These are phyloP conservation scores for Pyrenochaeta sp. DNA, from an alignment of 2,329 filamentous ascomycete species.

Conservation along the genomic window DNA sequence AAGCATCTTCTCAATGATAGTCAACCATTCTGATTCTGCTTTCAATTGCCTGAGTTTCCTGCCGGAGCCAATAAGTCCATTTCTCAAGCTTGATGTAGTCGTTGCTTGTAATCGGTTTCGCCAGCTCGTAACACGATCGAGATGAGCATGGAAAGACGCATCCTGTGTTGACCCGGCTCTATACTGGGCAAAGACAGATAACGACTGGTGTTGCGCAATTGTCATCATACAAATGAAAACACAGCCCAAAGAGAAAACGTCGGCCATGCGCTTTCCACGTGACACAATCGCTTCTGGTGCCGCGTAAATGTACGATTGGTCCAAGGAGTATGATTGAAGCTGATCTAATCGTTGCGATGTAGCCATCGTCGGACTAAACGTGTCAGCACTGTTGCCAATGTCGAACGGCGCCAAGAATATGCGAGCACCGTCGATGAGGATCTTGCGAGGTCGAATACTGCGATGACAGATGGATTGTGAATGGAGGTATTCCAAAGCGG, in stretches of 20 bases:
- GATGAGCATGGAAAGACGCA: slow-evolving; percentile 49
- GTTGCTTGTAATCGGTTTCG: slow-evolving; percentile 40
- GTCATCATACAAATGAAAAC: slow-evolving; percentile 51
- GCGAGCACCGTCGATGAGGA: slow-evolving; percentile 45
- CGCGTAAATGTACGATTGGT: slow-evolving; percentile 48
- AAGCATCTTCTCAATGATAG: slow-evolving; percentile 48
- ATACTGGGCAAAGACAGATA: slow-evolving; percentile 44
- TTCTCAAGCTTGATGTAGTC: slow-evolving; percentile 39
- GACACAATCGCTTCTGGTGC: slow-evolving; percentile 48
- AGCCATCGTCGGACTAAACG: slow-evolving; percentile 35
- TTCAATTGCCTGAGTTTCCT: slow-evolving; percentile 42
- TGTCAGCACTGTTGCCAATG: slow-evolving; percentile 38
- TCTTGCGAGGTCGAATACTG: slow-evolving; percentile 49
- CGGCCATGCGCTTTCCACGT: slow-evolving; percentile 46
- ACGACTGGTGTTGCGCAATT: slow-evolving; percentile 44
- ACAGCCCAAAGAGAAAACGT: slow-evolving; percentile 51
- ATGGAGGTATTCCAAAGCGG: slow-evolving; percentile 49
- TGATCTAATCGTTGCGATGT: slow-evolving; percentile 41
- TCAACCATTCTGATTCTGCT: slow-evolving; percentile 43
- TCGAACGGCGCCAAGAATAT: slow-evolving; percentile 48
- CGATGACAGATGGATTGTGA: slow-evolving; percentile 47
- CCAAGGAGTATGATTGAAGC: slow-evolving; percentile 39
- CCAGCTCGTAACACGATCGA: slow-evolving; percentile 46
- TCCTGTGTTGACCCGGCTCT: slow-evolving; percentile 44
- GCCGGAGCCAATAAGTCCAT: slow-evolving; percentile 37